Evolutionary conservation across 176 grass and related monocot genomes (phyloP).

Genomic region (Eremochloa ophiuroides): DNA sequence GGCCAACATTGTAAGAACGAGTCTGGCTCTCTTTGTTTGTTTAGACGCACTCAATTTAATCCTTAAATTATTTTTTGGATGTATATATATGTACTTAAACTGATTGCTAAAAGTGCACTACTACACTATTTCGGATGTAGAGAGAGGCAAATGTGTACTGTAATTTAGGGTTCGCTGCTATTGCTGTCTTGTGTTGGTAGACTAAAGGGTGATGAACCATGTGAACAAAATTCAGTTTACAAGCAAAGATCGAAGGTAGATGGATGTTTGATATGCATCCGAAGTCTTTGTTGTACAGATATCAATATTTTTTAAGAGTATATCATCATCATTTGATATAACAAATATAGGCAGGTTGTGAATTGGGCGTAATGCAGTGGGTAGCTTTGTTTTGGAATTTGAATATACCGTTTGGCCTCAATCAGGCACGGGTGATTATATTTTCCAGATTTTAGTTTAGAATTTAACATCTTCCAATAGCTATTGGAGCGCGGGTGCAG

Average conservation of each 20-base stretch:
- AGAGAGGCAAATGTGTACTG: not conserved
- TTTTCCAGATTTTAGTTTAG: not conserved
- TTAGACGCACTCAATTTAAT: constrained; percentile 3
- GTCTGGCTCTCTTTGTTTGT: not conserved
- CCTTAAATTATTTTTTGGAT: not conserved
- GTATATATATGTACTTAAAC: not conserved
- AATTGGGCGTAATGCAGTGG: not conserved
- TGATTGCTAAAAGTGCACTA: not conserved
- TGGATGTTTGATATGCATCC: not conserved
- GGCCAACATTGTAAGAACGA: not conserved
- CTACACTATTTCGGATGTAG: not conserved
- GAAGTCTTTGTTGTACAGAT: not conserved
- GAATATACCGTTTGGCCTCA: not conserved
- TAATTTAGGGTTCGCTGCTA: not conserved
- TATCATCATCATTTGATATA: not conserved
- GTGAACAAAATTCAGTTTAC: not conserved
- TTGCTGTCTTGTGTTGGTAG: not conserved
- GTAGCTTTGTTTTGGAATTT: not conserved
- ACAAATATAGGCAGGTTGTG: not conserved
- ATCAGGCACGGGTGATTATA: not conserved
- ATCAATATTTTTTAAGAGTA: not conserved
- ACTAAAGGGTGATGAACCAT: not conserved
- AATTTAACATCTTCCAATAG: not conserved
- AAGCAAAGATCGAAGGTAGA: not conserved
- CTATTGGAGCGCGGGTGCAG: too few species aligned